Base-by-base conservation (phyloP, 192 early-diverging fungal species). In the Podila epigama region DNA sequence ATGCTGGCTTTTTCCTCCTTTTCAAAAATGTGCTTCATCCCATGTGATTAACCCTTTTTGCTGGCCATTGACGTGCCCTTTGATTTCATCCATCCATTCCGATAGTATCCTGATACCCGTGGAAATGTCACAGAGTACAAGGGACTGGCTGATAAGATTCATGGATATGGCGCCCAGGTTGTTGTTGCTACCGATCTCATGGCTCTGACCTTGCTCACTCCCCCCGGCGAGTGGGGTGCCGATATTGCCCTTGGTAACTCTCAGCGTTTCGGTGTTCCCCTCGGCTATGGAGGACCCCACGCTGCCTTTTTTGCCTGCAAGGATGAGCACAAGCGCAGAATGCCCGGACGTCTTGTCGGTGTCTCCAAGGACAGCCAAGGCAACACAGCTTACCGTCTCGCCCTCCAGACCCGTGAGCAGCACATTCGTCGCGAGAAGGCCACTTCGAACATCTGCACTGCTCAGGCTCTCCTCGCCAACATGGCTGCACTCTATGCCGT, bases 401-500 rank as follows among this genome's bases (percentile, higher is more conserved):
- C 98, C 16, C 89, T 99, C 60, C 97, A 98, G 84, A 96, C 96
- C 8, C 91, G 97, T 70, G 96, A 99, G 86, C 98, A 99, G 86
- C 98, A 99, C 83, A 99, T 99, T 84, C 91, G 96, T 36, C 88
- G 98, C 77, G 98, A 99, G 75, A 98, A 98, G 89, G 98, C 98
- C 3, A 97, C 98, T 55, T 91, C 89, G 78, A 99, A 99, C 87
- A 99, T 99, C 66, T 99, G 98, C 87, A 99, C 98, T 0, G 96
- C 98, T 25, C 98, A 99, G 82, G 98, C 97, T 34, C 88, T 99
- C 58, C 86, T 99, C 56, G 98, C 98, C 60, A 99, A 99, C 88
- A 98, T 99, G 97, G 88, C 96, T 34, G 98, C 95, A 51, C 97
- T 99, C 93, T 99, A 99, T 70, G 95, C 94, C 29, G 94, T 99